Base-by-base conservation (phyloP, 108 stramenopile genomes). In the Cyclotella atomus region DNA sequence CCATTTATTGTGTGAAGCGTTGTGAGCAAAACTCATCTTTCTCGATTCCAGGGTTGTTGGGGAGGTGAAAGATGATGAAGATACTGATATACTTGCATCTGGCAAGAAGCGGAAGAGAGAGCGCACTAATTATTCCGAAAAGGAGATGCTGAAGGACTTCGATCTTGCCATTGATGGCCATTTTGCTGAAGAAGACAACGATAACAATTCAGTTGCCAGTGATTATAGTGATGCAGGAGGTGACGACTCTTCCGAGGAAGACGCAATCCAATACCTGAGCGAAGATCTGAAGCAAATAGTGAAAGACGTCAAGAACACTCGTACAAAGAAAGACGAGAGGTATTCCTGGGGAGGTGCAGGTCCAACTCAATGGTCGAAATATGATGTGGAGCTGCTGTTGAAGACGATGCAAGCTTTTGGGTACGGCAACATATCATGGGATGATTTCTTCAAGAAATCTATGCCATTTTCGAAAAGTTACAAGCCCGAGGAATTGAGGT, bases 31-130 rank as follows among this genome's bases (percentile, higher is more conserved):
- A 6, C 12, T 41, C 9, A 49, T 49, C 7, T 49, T 9, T n/a
- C 19, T 4, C 47, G 19, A n/a, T 55, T 55, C 4, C 4, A 69
- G 52, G 68, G 53, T 43, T 19, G 87, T 92, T 14, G 94, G 91
- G 12, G 94, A 91, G 55, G 82, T 82, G 36, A 77, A 89, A 45
- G 70, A 74, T n/a, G 84, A 89, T 64, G 81, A 68, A 7, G 84
- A 79, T 34, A 75, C 66, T 47, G 75, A 66, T 1, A 61, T 68
- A 33, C 45, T 45, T 10, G 14, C 66, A 3, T 50, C 59, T 33
- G 59, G 77, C 14, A 85, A 82, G 72, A 63, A 54, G 83, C 86
- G 29, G 60, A 88, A 56, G 71, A 75, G 45, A 76, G 88, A 53
- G 73, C 64, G 25, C 21, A 82, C 65, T 45, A 82, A 56, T 61